Evolutionary conservation across 805 yeast species (phyloP).

Genomic region (Debaryomyces tyrocola): DNA sequence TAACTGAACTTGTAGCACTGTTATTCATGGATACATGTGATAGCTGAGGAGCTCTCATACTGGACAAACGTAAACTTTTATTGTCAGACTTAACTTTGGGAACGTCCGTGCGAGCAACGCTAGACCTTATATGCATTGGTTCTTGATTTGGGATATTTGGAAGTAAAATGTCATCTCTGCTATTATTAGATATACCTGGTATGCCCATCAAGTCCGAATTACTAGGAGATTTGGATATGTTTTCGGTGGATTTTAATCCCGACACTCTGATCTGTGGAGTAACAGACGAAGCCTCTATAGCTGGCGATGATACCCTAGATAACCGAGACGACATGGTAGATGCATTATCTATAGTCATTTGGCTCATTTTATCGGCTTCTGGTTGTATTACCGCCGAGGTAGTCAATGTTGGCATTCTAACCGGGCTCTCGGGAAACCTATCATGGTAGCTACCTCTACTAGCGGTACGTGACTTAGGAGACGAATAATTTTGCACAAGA

Average conservation of each 20-base stretch:
- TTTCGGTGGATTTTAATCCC: not conserved
- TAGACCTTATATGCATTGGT: not conserved
- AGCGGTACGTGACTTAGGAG: not conserved
- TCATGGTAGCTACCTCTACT: conserved; percentile 1
- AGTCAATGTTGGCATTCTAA: conserved; percentile 4
- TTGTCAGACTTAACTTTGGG: conserved; percentile 37
- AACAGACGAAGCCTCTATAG: not conserved
- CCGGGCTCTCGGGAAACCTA: not conserved
- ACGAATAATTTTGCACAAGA: conserved; percentile 28
- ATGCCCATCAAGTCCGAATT: not conserved
- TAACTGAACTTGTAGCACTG: conserved; percentile 33
- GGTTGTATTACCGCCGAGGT: not conserved
- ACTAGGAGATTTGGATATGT: not conserved
- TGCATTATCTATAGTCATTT: not conserved
- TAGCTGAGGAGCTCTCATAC: conserved; percentile 16
- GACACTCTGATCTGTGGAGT: not conserved
- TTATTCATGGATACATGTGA: conserved; percentile 20
- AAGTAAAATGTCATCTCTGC: not conserved
- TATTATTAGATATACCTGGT: not conserved
- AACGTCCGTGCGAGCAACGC: not conserved
- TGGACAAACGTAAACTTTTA: conserved; percentile 31
- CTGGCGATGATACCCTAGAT: not conserved
- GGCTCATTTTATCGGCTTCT: not conserved
- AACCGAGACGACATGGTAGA: not conserved
- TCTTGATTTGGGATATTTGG: not conserved